Base-by-base conservation (phyloP, 2,329 filamentous ascomycete species). In the Exophiala bonariae region DNA sequence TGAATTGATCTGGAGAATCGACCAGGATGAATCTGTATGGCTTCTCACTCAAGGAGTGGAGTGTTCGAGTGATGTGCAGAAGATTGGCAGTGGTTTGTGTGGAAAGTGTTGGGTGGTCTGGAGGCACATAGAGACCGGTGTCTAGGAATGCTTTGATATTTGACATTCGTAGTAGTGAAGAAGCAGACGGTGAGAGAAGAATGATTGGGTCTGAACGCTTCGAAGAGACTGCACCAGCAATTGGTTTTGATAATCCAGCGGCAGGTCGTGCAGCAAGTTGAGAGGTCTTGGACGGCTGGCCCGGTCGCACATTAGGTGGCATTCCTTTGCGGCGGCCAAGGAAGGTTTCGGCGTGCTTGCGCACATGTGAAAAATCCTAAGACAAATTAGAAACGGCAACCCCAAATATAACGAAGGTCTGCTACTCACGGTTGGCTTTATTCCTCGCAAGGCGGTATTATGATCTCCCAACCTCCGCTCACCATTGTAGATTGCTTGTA, bases 81-180 rank as follows among this genome's bases (percentile, higher is more conserved):
- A 96, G 90, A 59, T 87, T 90, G 35, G 85, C 78, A 19, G 82
- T 78, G 11, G 82, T 82, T 46, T 78, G 79, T 59, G 81, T 82
- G 45, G 81, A 74, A 41, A 81, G 73, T 7, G 76, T 73, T 65
- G 76, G 73, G 43, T 77, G 75, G 59, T 91, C 86, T 3, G 89
- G 80, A 1, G 89, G 88, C 4, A 85, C 77, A 71, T 92, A 99
- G 56, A 85, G 76, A 47, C 91, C 91, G 47, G 84, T 80, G 66
- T 92, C 86, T 56, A 99, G 86, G 77, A 99, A 97, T 22, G 87
- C 85, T 64, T 95, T 95, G 69, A 95, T 89, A 66, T 99, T 99
- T 43, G 89, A 87, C 81, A 97, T 89, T 66, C 92, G 90, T 30
- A 99, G 83, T 39, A 97, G 82, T 2, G 91, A 95, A 2, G 92